Base-by-base conservation (phyloP, 805 yeast genomes). In the Myxozyma udenii region DNA sequence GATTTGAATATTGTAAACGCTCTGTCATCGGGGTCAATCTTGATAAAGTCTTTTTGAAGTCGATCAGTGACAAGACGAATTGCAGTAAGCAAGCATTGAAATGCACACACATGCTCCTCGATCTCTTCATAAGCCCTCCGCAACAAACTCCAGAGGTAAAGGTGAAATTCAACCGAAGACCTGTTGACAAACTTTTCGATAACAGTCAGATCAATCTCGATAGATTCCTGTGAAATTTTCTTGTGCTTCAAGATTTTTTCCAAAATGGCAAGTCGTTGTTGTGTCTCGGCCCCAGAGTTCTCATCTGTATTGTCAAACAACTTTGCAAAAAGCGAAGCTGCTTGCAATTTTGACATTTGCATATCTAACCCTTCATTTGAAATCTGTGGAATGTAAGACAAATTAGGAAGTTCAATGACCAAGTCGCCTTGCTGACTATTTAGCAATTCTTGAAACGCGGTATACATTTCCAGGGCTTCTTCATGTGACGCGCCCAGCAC, bases 321-420 rank as follows among this genome's bases (percentile, higher is more conserved):
- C 16, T 71, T 71, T 2, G 87, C 76, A 61, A 86, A 85, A 11
- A 81, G 75, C 0, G 84, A 71, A 40, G 88, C 77, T 0, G 91
- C 86, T 24, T 81, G 79, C 12, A 86, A 73, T 45, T 87, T 86
- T 1, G 90, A 83, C 18, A 82, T 70, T 60, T 87, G 90, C 3
- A 79, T 72, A 32, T 74, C 74, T 6, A 87, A 74, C 3, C 78
- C 72, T 0, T 72, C 68, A 1, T 66, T 46, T 38, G 76, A 81
- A 2, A 90, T 66, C 0, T 74, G 69, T 1, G 87, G 83, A 14
- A 90, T 78, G 50, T 75, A 70, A 1, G 74, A 70, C 28, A 50
- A 46, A n/a, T 55, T 54, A 11, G 49, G 41, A 21, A 53, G 46
- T 12, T 41, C 26, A 23, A 47, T 24, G 2, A 9, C 5, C 25